Evolutionary conservation across 2,329 filamentous ascomycete genomes (phyloP).

Genomic region (Botryotinia globosa): DNA sequence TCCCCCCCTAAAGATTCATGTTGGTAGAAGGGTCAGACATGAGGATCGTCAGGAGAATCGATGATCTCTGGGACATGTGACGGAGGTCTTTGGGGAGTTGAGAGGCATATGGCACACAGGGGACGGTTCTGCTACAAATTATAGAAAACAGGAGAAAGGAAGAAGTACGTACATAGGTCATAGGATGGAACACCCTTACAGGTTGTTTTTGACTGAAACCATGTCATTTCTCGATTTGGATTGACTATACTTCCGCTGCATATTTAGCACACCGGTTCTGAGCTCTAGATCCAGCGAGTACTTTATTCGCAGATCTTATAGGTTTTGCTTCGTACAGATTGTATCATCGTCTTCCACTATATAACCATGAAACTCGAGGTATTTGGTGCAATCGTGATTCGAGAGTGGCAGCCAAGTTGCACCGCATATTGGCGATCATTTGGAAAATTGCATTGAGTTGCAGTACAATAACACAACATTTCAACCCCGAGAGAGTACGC

Average conservation of each 20-base stretch:
- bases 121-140: neutral
- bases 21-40: neutral
- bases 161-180: neutral
- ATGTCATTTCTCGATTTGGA: neutral
- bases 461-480: neutral
- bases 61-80: neutral
- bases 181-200: neutral
- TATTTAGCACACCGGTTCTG: neutral
- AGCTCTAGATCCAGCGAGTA: neutral
- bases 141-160: neutral
- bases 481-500: neutral
- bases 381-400: neutral
- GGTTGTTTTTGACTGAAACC: too few species aligned
- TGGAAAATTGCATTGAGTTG: neutral
- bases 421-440: neutral
- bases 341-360: neutral
- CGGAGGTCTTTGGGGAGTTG: neutral
- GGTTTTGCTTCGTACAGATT: neutral
- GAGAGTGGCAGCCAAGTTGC: neutral
- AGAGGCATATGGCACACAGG: neutral
- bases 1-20: neutral
- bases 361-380: neutral
- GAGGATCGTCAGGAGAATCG: neutral
- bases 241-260: neutral
- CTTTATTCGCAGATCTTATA: neutral